Percentiles rank a stretch among this genome's conserved stretches.
phyloP scores from a whole-genome alignment of 768 basidiomycete species.

The Nidularia sp. region DNA sequence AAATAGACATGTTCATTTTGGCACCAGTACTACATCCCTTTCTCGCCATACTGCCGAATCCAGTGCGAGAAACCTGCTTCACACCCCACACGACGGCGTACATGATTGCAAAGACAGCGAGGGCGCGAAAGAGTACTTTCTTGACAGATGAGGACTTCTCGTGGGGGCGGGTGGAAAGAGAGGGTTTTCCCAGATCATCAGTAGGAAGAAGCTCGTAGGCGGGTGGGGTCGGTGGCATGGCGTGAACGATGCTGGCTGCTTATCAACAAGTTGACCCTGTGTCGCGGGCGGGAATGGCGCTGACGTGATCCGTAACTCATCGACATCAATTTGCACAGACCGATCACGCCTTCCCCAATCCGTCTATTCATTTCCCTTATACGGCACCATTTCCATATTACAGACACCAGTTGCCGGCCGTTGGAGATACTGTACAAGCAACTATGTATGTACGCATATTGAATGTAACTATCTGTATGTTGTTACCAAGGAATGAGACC shows the following conservation, averaged over 20 bases:
- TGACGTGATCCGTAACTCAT: too few species aligned
- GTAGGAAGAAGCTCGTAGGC: background rate
- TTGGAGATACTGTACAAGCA: background rate
- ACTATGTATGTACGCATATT: background rate
- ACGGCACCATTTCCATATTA: too few species aligned
- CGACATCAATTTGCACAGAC: too few species aligned
- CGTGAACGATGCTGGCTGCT: background rate
- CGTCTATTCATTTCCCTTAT: too few species aligned
- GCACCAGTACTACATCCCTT: conserved; percentile 1
- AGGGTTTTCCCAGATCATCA: background rate
- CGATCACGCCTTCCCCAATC: too few species aligned
- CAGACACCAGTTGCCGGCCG: too few species aligned
- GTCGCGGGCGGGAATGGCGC: background rate
- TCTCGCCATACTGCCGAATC: background rate
- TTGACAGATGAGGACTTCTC: background rate
- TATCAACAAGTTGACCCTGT: background rate
- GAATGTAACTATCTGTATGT: background rate
- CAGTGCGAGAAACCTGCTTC: background rate
- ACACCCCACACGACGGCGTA: conserved; percentile 6
- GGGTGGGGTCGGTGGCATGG: background rate
- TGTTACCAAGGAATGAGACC: background rate
- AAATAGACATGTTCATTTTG: conserved; percentile 8
- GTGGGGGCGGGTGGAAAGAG: background rate
- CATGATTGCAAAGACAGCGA: conserved; percentile 8
- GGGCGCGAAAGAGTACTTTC: conserved; percentile 3